These are phyloP conservation scores for Rhizopogon sp. DNA, from an alignment of 768 basidiomycete species.

Conservation along the genomic window DNA sequence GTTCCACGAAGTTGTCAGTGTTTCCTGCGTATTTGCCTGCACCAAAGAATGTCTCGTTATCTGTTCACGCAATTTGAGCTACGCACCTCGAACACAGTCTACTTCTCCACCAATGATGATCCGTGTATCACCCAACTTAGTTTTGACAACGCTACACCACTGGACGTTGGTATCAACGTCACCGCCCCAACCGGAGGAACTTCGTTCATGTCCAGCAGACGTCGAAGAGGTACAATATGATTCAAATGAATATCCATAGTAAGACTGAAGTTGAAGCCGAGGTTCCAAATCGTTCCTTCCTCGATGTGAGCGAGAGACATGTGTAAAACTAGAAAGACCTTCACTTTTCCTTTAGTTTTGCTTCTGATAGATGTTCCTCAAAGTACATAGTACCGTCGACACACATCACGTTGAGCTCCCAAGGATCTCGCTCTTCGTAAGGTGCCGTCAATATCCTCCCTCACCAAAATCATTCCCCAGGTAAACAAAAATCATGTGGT, in stretches of 20 bases:
- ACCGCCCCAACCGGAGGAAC: constrained; percentile 56
- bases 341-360: constrained; percentile 60
- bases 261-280: constrained; percentile 58
- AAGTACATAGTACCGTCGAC: constrained; percentile 67
- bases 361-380: constrained; percentile 65
- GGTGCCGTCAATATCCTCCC: constrained; percentile 75
- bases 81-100: constrained; percentile 76
- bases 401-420: constrained; percentile 82
- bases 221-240: constrained; percentile 67
- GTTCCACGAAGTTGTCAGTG: constrained; percentile 71
- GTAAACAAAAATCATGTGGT: constrained; percentile 7
- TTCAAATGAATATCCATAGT: constrained; percentile 89
- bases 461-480: constrained; percentile 25
- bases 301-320: constrained; percentile 1
- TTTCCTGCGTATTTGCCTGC: constrained; percentile 57
- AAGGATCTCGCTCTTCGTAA: constrained; percentile 76
- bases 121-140: constrained; percentile 67
- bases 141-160: constrained; percentile 88
- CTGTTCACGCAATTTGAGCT: not conserved
- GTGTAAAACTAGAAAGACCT: constrained; percentile 12
- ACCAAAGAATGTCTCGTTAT: not conserved
- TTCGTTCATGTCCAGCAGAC: constrained; percentile 16
- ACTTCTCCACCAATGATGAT: constrained; percentile 87
- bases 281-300: constrained; percentile 62
- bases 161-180: constrained; percentile 86